Base-by-base conservation (phyloP, 306 rosid species). In the Gillenia trifoliata region DNA sequence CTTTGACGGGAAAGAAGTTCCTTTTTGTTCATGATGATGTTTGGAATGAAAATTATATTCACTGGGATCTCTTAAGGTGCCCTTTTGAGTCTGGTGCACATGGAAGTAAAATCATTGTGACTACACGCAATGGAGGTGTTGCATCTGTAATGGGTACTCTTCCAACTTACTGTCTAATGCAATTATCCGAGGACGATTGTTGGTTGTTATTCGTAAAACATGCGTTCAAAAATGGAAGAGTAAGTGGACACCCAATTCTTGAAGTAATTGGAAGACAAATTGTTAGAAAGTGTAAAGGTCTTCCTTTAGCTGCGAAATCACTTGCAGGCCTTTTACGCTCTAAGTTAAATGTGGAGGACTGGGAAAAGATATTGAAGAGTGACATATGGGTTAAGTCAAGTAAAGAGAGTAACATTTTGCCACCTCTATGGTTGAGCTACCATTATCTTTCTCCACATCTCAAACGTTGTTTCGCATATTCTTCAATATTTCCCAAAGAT, bases 401-500 rank as follows among this genome's bases (percentile, higher is more conserved):
- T 20, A 16, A 34, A 16, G 49, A 65, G 25, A 65, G 28, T 20
- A 65, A 28, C 70, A 65, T 33, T 65, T 49, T 65, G 57, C 49
- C 72, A 0, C 72, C 43, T 19, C 47, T 76, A 66, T 29, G 7
- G 31, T 23, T 76, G 4, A 72, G 81, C 45, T 81, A 81, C 30
- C 57, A 26, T 34, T 64, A 64, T 63, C 77, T 78, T 25, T 72
- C 72, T 5, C 57, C 73, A 9, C 29, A 43, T 23, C 73, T 81
- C 1, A 76, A 78, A 26, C 67, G 6, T 2, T 81, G 85, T 4
- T 66, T 81, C 57, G 69, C 71, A 8, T 81, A 57, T 31, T 81
- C 78, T 67, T 71, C 80, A 1, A 50, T 78, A 26, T 78, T 75
- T 11, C 83, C 87, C 2, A 78, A 81, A 52, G 77, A 83, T 43